Conservation (phyloP, 106 monocot genomes). For the Phalaenopsis aphrodite region DNA sequence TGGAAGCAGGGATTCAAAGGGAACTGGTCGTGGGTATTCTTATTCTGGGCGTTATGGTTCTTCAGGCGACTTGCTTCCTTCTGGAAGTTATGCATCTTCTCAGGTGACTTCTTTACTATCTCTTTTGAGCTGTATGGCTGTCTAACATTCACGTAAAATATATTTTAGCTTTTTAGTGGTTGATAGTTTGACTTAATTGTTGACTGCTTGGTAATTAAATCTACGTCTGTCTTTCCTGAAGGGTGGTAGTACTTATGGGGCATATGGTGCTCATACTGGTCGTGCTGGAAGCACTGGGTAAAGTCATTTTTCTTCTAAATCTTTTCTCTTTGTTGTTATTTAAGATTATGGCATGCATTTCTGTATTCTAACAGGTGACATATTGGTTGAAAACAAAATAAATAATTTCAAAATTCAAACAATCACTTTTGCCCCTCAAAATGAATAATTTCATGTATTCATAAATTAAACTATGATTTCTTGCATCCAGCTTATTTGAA, state of each 20-base stretch:
- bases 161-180: neutral
- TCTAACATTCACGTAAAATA: neutral
- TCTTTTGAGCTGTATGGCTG: neutral
- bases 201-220: neutral
- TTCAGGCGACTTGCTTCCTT: conserved; percentile 26
- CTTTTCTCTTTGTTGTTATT: neutral
- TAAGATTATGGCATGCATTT: neutral
- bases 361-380: too few species aligned
- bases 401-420: too few species aligned
- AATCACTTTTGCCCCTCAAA: too few species aligned
- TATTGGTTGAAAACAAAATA: too few species aligned
- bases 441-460: neutral
- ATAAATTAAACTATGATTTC: neutral
- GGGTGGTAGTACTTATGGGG: conserved; percentile 63
- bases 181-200: neutral
- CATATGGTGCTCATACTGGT: conserved; percentile 63
- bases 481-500: neutral
- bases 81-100: conserved; percentile 60
- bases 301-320: conserved; percentile 5
- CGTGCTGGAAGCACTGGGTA: conserved; percentile 80
- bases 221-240: conserved; percentile 9
- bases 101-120: conserved; percentile 33
- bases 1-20: conserved; percentile 51
- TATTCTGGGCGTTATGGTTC: conserved; percentile 54
- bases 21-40: conserved; percentile 48